Evolutionary conservation across 108 stramenopile species (phyloP), one percentile per base, ranked within the genome.

Genomic region (Epithemia pelagica): DNA sequence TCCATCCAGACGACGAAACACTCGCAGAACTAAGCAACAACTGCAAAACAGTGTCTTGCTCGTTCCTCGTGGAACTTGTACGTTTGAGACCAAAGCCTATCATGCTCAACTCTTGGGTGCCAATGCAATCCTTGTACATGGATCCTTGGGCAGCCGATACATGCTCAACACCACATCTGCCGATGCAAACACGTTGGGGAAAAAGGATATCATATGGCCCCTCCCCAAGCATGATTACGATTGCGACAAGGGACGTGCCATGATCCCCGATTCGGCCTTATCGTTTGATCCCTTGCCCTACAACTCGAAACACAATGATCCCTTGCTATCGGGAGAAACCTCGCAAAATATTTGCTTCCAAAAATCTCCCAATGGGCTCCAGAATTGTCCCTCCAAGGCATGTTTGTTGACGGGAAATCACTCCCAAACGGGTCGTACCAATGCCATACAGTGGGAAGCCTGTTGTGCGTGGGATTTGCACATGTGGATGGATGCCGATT

Each of bases 381-480:
- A 61, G 52, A 62, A 63, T 28, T 94, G 92, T 75, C 74, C 75
- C 0, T 86, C 84, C n/a, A 65, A 84, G 60, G 70, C 81, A 2
- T 95, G 94, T 70, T 58, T 91, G 15, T 55, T 91, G 27, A 90
- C 94, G 8, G 84, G 84, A 15, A 51, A 57, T 26, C 74, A 81
- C 55, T 63, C 66, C 20, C 61, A 57, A 24, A 74, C 30, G 62
- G 8, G 25, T 25, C 0, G 52, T 37, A 2, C 3, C 55, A 2
- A 24, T 2, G 23, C 28, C 10, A 51, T 81, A 61, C n/a, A n/a
- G n/a, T 46, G 37, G 37, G 78, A 80, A 70, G 90, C 90, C 1
- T 95, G 94, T 64, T 92, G 94, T 74, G 91, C 91, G 5, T 95
- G 94, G 94, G 94, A 95, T 75, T 67, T 87, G 26, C 78, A 72